Evolutionary conservation across 2,329 filamentous ascomycete genomes (phyloP).

Genomic region (Cladophialophora yegresii): DNA sequence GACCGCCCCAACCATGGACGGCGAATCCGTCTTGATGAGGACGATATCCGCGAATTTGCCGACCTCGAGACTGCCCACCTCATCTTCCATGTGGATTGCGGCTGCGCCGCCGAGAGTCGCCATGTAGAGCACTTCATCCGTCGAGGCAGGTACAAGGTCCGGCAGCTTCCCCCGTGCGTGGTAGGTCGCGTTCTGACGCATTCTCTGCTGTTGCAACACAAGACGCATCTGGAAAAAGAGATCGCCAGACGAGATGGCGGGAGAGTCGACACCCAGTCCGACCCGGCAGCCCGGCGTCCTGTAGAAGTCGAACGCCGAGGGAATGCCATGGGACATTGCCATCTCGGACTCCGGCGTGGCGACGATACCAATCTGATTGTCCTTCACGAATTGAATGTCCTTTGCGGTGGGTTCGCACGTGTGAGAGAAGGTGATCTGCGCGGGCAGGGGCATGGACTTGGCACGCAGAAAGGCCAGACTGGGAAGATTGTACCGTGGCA

Average conservation of each 20-base stretch:
- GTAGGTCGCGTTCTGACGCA: constrained; percentile 38
- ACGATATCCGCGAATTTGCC: constrained; percentile 54
- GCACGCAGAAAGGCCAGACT: constrained; percentile 5
- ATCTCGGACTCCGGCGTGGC: constrained; percentile 54
- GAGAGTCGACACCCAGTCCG: constrained; percentile 40
- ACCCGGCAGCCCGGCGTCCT: constrained; percentile 28
- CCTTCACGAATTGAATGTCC: constrained; percentile 33
- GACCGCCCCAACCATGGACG: constrained; percentile 45
- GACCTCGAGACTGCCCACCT: constrained; percentile 50
- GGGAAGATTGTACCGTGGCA: constrained; percentile 36
- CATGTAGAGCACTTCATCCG: constrained; percentile 53
- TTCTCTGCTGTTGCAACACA: constrained; percentile 39
- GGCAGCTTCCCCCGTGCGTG: constrained; percentile 36
- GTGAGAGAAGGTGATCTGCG: constrained; percentile 45
- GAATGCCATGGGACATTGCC: constrained; percentile 49
- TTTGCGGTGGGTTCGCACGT: constrained; percentile 37
- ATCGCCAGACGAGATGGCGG: constrained; percentile 38
- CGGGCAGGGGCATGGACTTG: constrained; percentile 3
- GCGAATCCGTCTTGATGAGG: constrained; percentile 41
- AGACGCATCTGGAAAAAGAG: constrained; percentile 39
- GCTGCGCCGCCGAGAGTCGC: constrained; percentile 51
- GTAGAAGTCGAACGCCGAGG: constrained; percentile 41
- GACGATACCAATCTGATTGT: constrained; percentile 40
- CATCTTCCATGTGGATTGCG: constrained; percentile 46
- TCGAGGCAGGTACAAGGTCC: constrained; percentile 38